Percentiles rank a stretch among this genome's conserved stretches.
phyloP scores from a whole-genome alignment of 1,284 basidiomycete species.

The Microbotryum scabiosae region DNA sequence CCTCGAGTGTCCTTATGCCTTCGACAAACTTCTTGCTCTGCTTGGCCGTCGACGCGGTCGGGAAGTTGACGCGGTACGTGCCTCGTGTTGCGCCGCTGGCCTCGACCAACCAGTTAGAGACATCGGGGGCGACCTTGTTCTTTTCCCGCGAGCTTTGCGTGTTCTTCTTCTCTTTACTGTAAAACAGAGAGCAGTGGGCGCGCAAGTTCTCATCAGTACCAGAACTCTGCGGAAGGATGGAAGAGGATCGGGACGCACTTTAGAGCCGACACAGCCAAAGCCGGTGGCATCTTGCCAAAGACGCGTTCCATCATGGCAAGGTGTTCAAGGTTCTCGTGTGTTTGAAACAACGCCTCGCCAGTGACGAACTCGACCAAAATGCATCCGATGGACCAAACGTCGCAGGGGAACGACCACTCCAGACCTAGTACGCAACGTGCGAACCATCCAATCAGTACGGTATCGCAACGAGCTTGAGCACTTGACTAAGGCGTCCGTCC shows the following conservation, averaged over 20 bases:
- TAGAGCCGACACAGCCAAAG: conserved; percentile 50
- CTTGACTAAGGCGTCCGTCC: neutral
- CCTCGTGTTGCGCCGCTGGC: neutral
- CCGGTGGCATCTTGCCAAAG: conserved; percentile 90
- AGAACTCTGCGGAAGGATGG: conserved; percentile 41
- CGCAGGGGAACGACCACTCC: conserved; percentile 97
- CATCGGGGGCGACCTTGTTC: conserved; percentile 46
- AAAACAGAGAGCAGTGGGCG: neutral
- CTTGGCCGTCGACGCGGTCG: conserved; percentile 65
- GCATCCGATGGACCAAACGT: conserved; percentile 96
- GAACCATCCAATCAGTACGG: conserved; percentile 2
- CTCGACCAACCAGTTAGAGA: neutral
- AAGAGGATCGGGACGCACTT: neutral
- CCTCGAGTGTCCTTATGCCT: conserved; percentile 67
- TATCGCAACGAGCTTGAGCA: neutral
- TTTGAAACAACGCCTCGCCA: conserved; percentile 94
- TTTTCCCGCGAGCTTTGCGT: conserved; percentile 86
- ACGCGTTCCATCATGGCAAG: conserved; percentile 99
- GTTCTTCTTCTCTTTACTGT: neutral
- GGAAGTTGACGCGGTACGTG: conserved; percentile 71
- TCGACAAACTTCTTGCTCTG: conserved; percentile 92
- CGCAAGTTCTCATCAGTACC: conserved; percentile 50
- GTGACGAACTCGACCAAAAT: conserved; percentile 99
- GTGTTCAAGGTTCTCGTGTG: conserved; percentile 97
- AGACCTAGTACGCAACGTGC: conserved; percentile 52